Evolutionary conservation across 2,329 filamentous ascomycete genomes (phyloP).

Genomic region (Aspergillus luchuensis): DNA sequence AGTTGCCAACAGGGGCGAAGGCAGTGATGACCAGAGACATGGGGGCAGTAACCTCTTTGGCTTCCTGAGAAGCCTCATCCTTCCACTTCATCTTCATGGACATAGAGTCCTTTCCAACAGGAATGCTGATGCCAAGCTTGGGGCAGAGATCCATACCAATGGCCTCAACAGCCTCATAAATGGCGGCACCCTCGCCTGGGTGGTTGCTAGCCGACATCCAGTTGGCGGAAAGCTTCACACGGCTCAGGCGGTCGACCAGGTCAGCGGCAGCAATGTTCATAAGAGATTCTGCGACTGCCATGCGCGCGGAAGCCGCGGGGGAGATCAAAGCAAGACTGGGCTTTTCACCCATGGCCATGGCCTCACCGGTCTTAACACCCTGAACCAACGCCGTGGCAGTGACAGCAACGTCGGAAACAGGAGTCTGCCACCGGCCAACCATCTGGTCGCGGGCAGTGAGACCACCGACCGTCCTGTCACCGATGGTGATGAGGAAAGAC

Average conservation of each 20-base stretch:
- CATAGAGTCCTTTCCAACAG: slow-evolving; percentile 96
- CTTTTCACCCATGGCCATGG: slow-evolving; percentile 97
- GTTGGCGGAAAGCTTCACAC: slow-evolving; percentile 89
- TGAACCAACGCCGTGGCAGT: slow-evolving; percentile 78
- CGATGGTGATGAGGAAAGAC: slow-evolving; percentile 95
- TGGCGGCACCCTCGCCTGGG: slow-evolving; percentile 84
- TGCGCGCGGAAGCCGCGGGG: slow-evolving; percentile 84
- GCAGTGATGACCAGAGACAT: slow-evolving; percentile 89
- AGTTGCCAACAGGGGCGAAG: slow-evolving; percentile 80
- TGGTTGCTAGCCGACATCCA: slow-evolving; percentile 99
- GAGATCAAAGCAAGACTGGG: slow-evolving; percentile 87
- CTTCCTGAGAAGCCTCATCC: slow-evolving; percentile 64
- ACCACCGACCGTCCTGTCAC: slow-evolving; percentile 87
- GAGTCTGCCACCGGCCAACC: slow-evolving; percentile 94
- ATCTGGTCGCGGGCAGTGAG: slow-evolving; percentile 89
- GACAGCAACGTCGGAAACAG: slow-evolving; percentile 90
- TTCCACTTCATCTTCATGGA: slow-evolving; percentile 99
- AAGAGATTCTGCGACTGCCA: slow-evolving; percentile 92
- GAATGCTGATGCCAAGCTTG: slow-evolving; percentile 85
- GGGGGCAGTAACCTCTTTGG: slow-evolving; percentile 87
- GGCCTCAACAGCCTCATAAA: slow-evolving; percentile 92
- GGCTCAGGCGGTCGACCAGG: slow-evolving; percentile 69
- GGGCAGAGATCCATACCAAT: slow-evolving; percentile 93
- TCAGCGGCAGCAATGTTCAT: slow-evolving; percentile 88
- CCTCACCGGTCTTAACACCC: slow-evolving; percentile 78